Base-by-base conservation (phyloP, 495 filamentous ascomycete genomes). In the Chaetomium cochliodes region DNA sequence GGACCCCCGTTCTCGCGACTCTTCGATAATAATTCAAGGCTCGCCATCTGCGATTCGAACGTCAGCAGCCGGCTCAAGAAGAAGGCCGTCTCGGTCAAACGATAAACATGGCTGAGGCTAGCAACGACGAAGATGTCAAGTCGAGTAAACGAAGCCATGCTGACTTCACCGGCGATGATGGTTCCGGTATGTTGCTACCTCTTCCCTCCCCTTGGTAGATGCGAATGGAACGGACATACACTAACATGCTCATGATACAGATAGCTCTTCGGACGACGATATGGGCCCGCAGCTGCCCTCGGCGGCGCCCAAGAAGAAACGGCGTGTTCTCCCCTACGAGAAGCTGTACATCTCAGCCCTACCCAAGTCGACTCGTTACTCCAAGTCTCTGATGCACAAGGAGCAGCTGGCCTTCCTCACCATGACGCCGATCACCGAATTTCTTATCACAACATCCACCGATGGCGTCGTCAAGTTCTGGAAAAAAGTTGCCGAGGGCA, bases 381-480 rank as follows among this genome's bases (percentile, higher is more conserved):
- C 90, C 54, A 97, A 93, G 72, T 98, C 94, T 33, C 81, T 99
- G 67, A 99, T 99, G 94, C 94, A 99, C 80, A 92, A 93, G 76
- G 94, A 98, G 65, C 92, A 96, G 78, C 77, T 98, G 55, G 84
- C 88, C 46, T 97, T 91, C 68, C 83, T 90, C 64, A 93, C 89
- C 6, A 84, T 97, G 63, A 94, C 96, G 1, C 94, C 92, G 1
- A 79, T 84, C 49, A 96, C 94, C 60, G 94, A 97, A 65, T 98
- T 99, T 72, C 78, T 98, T 28, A 93, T 99, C 57, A 98, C 94
- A 3, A 91, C 87, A 67, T 97, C 93, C 3, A 78, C 91, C 20
- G 93, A 99, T 74, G 96, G 96, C 3, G 88, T 92, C 0, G 93
- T 98, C 58, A 98, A 98, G 76, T 99, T 98, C 77, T 99, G 94